Conservation (phyloP, 345 rosid genomes). For the Melastoma malabathricum region DNA sequence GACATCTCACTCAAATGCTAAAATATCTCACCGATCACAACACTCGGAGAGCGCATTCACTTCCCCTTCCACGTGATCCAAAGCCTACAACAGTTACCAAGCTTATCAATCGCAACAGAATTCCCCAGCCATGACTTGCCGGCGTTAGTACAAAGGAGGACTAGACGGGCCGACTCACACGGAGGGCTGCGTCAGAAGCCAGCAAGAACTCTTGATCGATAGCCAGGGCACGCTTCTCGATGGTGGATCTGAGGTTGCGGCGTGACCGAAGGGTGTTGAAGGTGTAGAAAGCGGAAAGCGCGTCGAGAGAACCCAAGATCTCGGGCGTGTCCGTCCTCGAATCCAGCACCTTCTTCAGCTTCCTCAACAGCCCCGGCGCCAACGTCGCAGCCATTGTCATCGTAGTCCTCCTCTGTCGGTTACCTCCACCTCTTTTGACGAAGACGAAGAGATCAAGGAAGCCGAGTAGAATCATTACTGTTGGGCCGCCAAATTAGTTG, state of each 20-base stretch:
- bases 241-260: slow-evolving; percentile 93
- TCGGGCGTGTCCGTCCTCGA: slow-evolving; percentile 83
- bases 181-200: slow-evolving; percentile 67
- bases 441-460: too few relatives aligned
- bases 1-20: not conserved
- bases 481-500: too few relatives aligned
- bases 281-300: slow-evolving; percentile 70
- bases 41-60: slow-evolving; percentile 81
- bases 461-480: too few relatives aligned
- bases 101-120: not conserved
- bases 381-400: slow-evolving; percentile 51
- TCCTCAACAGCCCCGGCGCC: slow-evolving; percentile 93
- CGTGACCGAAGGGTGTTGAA: slow-evolving; percentile 83
- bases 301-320: slow-evolving; percentile 62
- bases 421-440: not conserved
- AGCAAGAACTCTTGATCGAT: slow-evolving; percentile 70
- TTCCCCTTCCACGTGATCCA: slow-evolving; percentile 94
- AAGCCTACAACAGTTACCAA: slow-evolving; percentile 23
- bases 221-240: slow-evolving; percentile 85
- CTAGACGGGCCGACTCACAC: slow-evolving; percentile 9
- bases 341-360: slow-evolving; percentile 86
- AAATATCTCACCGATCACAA: slow-evolving; percentile 50
- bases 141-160: not conserved
- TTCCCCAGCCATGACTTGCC: not conserved
- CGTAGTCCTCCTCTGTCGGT: not conserved